Evolutionary conservation across 2,329 filamentous ascomycete genomes (phyloP).

Genomic region (Meredithiella fracta): DNA sequence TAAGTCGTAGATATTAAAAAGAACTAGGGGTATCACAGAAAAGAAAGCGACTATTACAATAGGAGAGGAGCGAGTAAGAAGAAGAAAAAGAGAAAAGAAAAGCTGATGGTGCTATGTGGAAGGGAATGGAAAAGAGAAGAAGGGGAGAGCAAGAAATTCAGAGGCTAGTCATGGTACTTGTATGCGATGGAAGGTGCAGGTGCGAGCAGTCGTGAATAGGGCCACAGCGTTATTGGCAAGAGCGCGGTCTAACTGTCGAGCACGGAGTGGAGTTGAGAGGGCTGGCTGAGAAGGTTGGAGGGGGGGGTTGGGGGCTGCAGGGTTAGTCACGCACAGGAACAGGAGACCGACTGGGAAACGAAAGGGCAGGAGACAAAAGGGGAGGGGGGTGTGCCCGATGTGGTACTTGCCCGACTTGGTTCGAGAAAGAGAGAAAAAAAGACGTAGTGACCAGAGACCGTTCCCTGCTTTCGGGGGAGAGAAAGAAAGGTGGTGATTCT

Average conservation of each 20-base stretch:
- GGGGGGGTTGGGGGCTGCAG: neutral
- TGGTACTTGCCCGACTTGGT: neutral
- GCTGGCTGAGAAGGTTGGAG: neutral
- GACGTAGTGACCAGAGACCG: neutral
- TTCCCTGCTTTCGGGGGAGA: no score
- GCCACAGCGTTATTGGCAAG: constrained; percentile 1
- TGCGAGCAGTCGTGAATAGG: constrained; percentile 3
- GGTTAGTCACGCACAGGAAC: neutral
- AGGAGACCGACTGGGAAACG: constrained; percentile 1
- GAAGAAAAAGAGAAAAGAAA: constrained; percentile 26
- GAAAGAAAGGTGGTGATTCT: neutral
- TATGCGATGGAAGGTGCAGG: constrained; percentile 17
- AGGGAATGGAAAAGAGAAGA: constrained; percentile 23
- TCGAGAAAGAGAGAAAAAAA: neutral
- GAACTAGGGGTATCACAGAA: constrained; percentile 22
- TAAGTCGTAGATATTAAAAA: constrained; percentile 15
- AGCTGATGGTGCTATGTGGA: constrained; percentile 17
- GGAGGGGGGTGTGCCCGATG: neutral
- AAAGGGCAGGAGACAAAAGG: constrained; percentile 11
- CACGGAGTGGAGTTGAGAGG: neutral
- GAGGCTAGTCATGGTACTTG: constrained; percentile 28
- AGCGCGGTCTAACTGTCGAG: neutral
- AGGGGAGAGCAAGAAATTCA: constrained; percentile 19
- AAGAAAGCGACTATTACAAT: constrained; percentile 24
- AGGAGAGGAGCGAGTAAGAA: constrained; percentile 32